Base-by-base conservation (phyloP, 306 rosid genomes). In the Betula pendula region DNA sequence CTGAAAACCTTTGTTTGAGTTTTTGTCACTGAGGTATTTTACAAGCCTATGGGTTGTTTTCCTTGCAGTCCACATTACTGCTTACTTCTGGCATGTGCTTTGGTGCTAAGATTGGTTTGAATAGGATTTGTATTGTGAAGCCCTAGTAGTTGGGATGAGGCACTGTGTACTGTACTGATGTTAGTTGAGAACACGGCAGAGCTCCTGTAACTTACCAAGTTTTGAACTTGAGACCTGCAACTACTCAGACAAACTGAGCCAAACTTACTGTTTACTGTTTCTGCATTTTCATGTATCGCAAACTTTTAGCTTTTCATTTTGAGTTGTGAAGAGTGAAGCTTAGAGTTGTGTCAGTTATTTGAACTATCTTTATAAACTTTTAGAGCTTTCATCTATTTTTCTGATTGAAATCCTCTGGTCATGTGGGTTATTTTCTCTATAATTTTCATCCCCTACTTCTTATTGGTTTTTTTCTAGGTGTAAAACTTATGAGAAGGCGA, bases 401-500 rank as follows among this genome's bases (percentile, higher is more conserved):
- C 40, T 7, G 19, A 25, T 40, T 8, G 45, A 35, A 56, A 29
- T 60, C 42, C 38, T 29, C 11, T 58, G 20, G 19, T 66, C 4
- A 38, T 66, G 25, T 15, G 70, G 58, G 14, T 56, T 69, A 14
- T 52, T 17, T n/a, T 52, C 20, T 15, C 22, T 70, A 66, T 55
- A 25, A 49, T 35, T 40, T 72, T 76, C 12, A 31, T 72, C 65
- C 22, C 25, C n/a, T 40, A 1, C 72, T 43, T 65, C 55, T 55
- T 77, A 42, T 63, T 73, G 59, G 56, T 59, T 67, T 59, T 59
- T 48, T 40, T 77, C 13, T 62, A 91, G 97, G 77, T 91, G 97
- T 82, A 88, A 89, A 80, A 86, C 94, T 20, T 89, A 89, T 51
- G 94, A 89, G 87, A 91, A 85, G 81, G 94, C 94, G 22, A 86